Base-by-base conservation (phyloP, 2,329 filamentous ascomycete genomes). In the Hymenoscyphus infarciens region DNA sequence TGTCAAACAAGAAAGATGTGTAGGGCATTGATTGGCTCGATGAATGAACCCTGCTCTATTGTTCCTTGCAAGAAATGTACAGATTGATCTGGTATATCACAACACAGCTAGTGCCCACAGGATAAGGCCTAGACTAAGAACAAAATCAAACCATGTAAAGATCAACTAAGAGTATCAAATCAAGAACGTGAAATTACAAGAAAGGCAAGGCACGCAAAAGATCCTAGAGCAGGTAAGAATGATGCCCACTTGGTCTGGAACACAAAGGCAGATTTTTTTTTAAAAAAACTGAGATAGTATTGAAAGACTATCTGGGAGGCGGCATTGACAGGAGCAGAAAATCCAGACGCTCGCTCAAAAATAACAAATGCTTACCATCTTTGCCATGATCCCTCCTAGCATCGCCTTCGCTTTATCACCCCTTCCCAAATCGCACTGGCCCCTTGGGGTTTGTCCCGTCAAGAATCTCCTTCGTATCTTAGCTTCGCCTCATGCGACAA, bases 301-400 rank as follows among this genome's bases (percentile, higher is more conserved):
- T 52, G 25, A 52, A 52, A 49, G 22, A 52, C 45, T 52, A 52
- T 52, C 45, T 52, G 45, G 5, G 19, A 52, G 45, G 45, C 19
- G 19, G 45, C 45, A 52, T 52, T 52, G 22, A 52, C 10, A 52
- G 22, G 45, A 52, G 45, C 45, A 52, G 45, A 25, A 49, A 52
- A 52, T 52, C 45, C 45, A 52, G 45, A 52, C 45, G 45, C 45
- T 52, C 22, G 45, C 45, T 52, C 45, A 52, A 52, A 38, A 27
- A 13, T 52, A 52, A 52, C 45, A 52, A 25, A 52, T 52, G 45
- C 45, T 52, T 19, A 52, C 45, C 45, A 52, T 52, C 45, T 52
- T 22, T 11, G 19, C 22, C 19, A 52, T 25, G 19, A 52, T 25
- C 10, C 19, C 35, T 15, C 35, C 13, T 13, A 52, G 22, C 10